Base-by-base conservation (phyloP, 495 filamentous ascomycete genomes). In the Xylaria venustula region DNA sequence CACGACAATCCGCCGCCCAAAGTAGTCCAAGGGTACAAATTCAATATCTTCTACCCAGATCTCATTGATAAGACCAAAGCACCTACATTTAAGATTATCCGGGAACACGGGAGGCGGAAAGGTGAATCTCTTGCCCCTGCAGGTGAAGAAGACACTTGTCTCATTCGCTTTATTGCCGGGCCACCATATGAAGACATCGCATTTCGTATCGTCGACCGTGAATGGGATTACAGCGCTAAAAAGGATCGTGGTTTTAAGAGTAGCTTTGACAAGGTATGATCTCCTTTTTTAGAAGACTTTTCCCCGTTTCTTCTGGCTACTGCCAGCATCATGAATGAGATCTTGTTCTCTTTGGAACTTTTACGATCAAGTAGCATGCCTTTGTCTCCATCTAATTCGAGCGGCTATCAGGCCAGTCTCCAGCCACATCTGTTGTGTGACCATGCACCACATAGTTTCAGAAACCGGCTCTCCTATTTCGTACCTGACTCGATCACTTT, bases 1-100 rank as follows among this genome's bases (percentile, higher is more conserved):
- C 93, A 97, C 73, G 95, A 98, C 68, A 97, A 99, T 66, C 94
- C 94, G 7, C 94, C 94, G 2, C 94, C 94, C 14, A 96, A 97
- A 74, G 94, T 98, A 20, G 94, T 98, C 46, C 94, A 98, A 74
- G 94, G 94, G 32, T 99, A 98, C 77, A 96, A 96, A 65, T 99
- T 99, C 81, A 99, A 98, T 74, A 95, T 99, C 45, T 98, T 99
- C 75, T 99, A 99, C 64, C 95, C 94, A 2, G 94, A 98, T 66
- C 83, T 98, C n/a, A 96, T 98, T 63, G 92, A 98, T 72, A 97
- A 94, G 75, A 82, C 86, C 9, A 96, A 92, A 73, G 93, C 94
- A 7, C 94, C 94, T 2, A 97, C 93, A 0, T 99, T 94, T 74
- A 86, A 89, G 60, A 97, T 99, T 64, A 91, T 97, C 67, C 86